Base-by-base conservation (phyloP, 2,329 filamentous ascomycete genomes). In the Ophiostoma ips region DNA sequence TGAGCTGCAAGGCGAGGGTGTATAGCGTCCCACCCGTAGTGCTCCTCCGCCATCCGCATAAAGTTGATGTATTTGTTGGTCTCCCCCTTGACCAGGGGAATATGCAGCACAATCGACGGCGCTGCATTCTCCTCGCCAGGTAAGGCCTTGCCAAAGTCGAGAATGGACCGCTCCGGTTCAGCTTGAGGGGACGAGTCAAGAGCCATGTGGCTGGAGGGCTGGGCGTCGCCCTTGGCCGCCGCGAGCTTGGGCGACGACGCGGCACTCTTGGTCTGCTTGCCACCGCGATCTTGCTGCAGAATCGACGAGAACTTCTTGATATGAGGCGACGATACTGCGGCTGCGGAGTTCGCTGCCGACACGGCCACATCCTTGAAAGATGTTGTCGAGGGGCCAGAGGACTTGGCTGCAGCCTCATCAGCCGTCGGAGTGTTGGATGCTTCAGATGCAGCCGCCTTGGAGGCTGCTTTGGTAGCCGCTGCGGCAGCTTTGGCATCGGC, bases 31-130 rank as follows among this genome's bases (percentile, higher is more conserved):
- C 90, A 95, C 21, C 92, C 92, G 63, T 95, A 96, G 55, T 83
- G 84, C 55, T 94, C 88, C 65, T 95, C 87, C 11, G 94, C 92
- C 66, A 96, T 74, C 41, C 87, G 86, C 60, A 90, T 89, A 57
- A 96, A 95, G 64, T 96, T 96, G 67, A 98, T 80, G 54, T 94
- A 90, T 57, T 90, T 87, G 63, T 95, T 95, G 34, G 79, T 83
- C 58, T 86, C 81, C 37, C 87, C 86, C 5, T 83, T 77, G 13
- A 54, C 34, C 36, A 98, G 74, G 0, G 85, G 80, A 51, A 98
- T 82, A 50, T 84, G 81, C 16, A 98, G 75, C 49, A 94, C 77
- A 55, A 98, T 95, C 5, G 80, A 94, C 37, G 81, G 88, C 3
- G 76, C 77, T 51, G 71, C 65, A 3, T 69, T 64, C 56, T 83